Conservation (phyloP, 2,329 filamentous ascomycete species). For the Sphaerulina populicola region DNA sequence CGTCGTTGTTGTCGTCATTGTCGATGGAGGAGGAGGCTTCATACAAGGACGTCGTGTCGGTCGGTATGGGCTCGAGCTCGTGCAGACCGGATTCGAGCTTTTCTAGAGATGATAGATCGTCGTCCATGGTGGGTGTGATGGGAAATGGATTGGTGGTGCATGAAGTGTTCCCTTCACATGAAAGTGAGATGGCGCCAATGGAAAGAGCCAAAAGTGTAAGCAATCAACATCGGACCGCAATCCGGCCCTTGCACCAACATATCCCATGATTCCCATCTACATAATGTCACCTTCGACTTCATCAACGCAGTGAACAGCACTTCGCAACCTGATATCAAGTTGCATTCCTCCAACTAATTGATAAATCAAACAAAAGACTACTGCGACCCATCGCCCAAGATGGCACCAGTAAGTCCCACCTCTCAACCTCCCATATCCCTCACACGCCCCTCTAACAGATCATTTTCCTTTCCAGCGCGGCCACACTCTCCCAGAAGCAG, state of each 20-base stretch:
- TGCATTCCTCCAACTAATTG: neutral
- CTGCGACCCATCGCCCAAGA: neutral
- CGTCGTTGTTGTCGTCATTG: slow-evolving; percentile 9
- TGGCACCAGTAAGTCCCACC: slow-evolving; percentile 5
- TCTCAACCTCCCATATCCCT: neutral
- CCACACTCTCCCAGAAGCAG: slow-evolving; percentile 24
- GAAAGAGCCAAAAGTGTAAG: slow-evolving; percentile 3
- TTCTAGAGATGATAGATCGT: slow-evolving; percentile 21
- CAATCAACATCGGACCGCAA: neutral
- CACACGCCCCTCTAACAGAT: neutral
- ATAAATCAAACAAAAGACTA: neutral
- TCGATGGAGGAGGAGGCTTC: slow-evolving; percentile 2
- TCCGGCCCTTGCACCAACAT: neutral
- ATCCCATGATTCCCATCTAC: neutral
- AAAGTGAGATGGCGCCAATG: slow-evolving; percentile 4
- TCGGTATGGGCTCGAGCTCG: slow-evolving; percentile 74
- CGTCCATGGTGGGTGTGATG: slow-evolving; percentile 23
- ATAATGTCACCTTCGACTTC: neutral
- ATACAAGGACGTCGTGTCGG: slow-evolving; percentile 41
- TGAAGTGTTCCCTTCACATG: slow-evolving; percentile 9
- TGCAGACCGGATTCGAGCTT: slow-evolving; percentile 43
- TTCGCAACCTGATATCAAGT: too few species aligned
- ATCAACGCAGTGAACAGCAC: too few species aligned
- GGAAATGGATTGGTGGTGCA: neutral
- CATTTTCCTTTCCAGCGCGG: slow-evolving; percentile 22